Base-by-base conservation (phyloP, 129 eudicot species). In the Apium graveolens region DNA sequence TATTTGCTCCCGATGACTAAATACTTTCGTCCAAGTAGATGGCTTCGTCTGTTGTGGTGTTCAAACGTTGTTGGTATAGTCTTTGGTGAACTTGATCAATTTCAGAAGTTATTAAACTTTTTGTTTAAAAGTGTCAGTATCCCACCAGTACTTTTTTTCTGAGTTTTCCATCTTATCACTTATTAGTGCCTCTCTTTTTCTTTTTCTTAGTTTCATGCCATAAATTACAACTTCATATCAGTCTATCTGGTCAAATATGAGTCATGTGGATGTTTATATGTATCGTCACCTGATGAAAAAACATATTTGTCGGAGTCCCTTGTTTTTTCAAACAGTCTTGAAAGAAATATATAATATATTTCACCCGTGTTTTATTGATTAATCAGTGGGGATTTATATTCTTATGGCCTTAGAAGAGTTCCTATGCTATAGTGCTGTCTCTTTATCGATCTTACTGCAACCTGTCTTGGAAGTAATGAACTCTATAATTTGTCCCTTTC, bases 401-500 rank as follows among this genome's bases (percentile, higher is more conserved):
- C 5, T 11, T 78, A 34, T 27, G 75, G 75, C 34, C 45, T 73
- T 53, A n/a, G 42, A 70, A 72, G 27, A 72, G 51, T 72, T 24
- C 31, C 1, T 6, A 21, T 20, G 48, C 39, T 39, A 38, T 18
- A 69, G 26, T 18, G 44, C 29, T 69, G 42, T 14, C 24, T 38
- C 46, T 70, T 20, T 37, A 11, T 38, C 38, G 21, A 65, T 29
- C 27, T 39, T 41, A 41, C 48, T 72, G 21, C 35, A 72, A 41
- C 29, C 26, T 7, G 48, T 72, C 13, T 21, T 41, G 17, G 34
- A n/a, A 72, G 51, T 39, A 70, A 69, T 11, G 10, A 70, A 39
- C 27, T 41, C 44, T 32, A 16, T 5, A 66, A 29, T 69, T 45
- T 76, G 78, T 70, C 39, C 46, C 76, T 78, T 78, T 81, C 45